phyloP scores from a whole-genome alignment of 192 early-diverging fungal species.

The Martensiomyces pterosporus region DNA sequence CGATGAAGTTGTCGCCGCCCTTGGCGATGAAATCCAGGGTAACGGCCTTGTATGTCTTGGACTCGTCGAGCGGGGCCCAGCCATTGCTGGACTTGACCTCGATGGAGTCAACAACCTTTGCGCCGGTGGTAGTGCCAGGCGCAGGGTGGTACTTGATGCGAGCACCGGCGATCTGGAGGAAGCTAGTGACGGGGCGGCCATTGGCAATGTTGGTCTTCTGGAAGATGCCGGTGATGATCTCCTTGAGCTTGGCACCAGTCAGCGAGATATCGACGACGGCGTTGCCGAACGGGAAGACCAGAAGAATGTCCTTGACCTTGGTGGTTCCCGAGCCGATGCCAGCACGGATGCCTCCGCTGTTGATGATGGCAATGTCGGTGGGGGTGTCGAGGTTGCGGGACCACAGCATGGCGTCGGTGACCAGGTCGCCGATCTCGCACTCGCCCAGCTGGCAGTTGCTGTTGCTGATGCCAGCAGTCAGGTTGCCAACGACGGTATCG shows the following conservation, averaged over 20 bases:
- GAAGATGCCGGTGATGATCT: conserved; percentile 52
- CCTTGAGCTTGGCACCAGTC: conserved; percentile 53
- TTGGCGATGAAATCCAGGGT: conserved; percentile 57
- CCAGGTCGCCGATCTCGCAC: conserved; percentile 61
- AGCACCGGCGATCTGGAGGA: conserved; percentile 56
- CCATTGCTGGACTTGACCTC: conserved; percentile 23
- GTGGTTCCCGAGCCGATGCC: conserved; percentile 51
- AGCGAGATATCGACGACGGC: conserved; percentile 45
- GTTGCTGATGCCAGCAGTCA: conserved; percentile 40
- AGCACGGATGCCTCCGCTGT: conserved; percentile 63
- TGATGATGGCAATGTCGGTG: conserved; percentile 55
- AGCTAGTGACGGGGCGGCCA: conserved; percentile 43
- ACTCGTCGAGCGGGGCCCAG: conserved; percentile 33
- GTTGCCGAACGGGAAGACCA: conserved; percentile 62
- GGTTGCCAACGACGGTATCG: conserved; percentile 45
- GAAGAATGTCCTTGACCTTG: conserved; percentile 53
- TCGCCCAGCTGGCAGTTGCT: conserved; percentile 48
- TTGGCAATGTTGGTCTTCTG: conserved; percentile 25
- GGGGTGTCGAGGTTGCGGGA: conserved; percentile 14
- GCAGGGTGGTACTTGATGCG: conserved; percentile 24
- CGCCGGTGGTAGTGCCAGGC: conserved; percentile 5
- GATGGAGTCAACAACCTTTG: conserved; percentile 7
- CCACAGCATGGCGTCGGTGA: conserved; percentile 60
- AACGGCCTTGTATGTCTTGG: conserved; percentile 45
- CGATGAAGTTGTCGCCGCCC: conserved; percentile 59